Conservation (phyloP, 2,329 filamentous ascomycete genomes). For the Fusarium graminum region DNA sequence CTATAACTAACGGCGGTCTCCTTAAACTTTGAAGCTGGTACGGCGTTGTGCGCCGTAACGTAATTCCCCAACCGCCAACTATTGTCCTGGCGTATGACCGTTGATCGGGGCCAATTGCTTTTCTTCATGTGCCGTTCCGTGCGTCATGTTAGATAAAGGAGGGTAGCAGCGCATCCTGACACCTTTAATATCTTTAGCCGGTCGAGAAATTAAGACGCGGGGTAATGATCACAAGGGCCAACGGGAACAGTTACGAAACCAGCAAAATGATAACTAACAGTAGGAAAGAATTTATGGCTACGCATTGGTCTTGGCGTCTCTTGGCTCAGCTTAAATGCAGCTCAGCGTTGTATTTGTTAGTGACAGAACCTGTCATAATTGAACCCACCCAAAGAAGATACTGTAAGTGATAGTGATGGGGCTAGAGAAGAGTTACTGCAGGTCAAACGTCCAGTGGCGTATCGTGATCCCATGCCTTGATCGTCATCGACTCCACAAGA, state of each 20-base stretch:
- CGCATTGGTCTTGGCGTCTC: not conserved
- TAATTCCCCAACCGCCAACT: conserved; percentile 23
- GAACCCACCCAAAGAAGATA: not conserved
- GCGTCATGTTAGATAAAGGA: conserved; percentile 30
- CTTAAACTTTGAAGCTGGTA: not conserved
- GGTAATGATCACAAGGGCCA: too few species aligned
- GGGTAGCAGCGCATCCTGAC: conserved; percentile 20
- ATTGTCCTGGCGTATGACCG: conserved; percentile 32
- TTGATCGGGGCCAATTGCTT: conserved; percentile 24
- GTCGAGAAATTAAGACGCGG: conserved; percentile 2
- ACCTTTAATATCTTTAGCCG: not conserved
- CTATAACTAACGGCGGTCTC: conserved; percentile 8
- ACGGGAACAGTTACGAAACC: not conserved
- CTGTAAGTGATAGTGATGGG: conserved; percentile 13
- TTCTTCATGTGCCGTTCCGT: conserved; percentile 21
- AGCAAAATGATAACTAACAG: not conserved
- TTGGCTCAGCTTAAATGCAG: conserved; percentile 13
- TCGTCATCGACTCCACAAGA: conserved; percentile 38
- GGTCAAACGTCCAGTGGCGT: conserved; percentile 26
- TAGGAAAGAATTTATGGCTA: not conserved
- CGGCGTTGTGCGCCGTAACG: not conserved
- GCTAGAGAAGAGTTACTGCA: conserved; percentile 29
- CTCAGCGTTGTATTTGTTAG: conserved; percentile 19
- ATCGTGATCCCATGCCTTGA: conserved; percentile 31
- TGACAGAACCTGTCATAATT: conserved; percentile 33